These are phyloP conservation scores for Lipomyces japonicus DNA, from an alignment of 805 yeast genomes.

Conservation along the genomic window DNA sequence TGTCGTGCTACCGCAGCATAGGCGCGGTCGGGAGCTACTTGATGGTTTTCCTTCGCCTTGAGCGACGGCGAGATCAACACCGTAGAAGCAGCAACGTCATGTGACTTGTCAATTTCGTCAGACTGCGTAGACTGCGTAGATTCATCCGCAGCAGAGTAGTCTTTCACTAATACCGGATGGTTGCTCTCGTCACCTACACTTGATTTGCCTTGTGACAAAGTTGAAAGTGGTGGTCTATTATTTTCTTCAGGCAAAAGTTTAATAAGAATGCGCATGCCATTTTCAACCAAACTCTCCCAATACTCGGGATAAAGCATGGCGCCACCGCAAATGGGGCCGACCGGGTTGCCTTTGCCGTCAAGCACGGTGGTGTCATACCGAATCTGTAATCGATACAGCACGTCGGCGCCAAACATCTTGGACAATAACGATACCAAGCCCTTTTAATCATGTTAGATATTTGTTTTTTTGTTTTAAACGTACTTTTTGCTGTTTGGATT, in stretches of 20 bases:
- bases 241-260: conserved; percentile 15
- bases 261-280: conserved; percentile 23
- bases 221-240: too few relatives aligned
- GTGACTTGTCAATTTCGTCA: too few relatives aligned
- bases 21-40: background rate
- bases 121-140: too few relatives aligned
- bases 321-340: conserved; percentile 20
- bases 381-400: conserved; percentile 23
- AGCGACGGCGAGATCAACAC: background rate
- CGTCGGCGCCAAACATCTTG: conserved; percentile 14
- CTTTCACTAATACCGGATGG: too few relatives aligned
- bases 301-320: conserved; percentile 27
- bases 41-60: background rate
- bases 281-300: conserved; percentile 28
- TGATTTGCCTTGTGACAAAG: too few relatives aligned
- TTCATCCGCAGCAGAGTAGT: background rate
- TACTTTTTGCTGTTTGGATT: background rate
- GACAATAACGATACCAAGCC: conserved; percentile 16
- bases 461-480: background rate
- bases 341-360: conserved; percentile 21
- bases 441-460: conserved; percentile 4
- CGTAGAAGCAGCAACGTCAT: too few relatives aligned
- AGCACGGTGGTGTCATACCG: conserved; percentile 24
- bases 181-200: background rate
- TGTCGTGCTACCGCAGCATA: background rate